Evolutionary conservation across 306 rosid genomes (phyloP).

Genomic region (Cyamopsis tetragonoloba): DNA sequence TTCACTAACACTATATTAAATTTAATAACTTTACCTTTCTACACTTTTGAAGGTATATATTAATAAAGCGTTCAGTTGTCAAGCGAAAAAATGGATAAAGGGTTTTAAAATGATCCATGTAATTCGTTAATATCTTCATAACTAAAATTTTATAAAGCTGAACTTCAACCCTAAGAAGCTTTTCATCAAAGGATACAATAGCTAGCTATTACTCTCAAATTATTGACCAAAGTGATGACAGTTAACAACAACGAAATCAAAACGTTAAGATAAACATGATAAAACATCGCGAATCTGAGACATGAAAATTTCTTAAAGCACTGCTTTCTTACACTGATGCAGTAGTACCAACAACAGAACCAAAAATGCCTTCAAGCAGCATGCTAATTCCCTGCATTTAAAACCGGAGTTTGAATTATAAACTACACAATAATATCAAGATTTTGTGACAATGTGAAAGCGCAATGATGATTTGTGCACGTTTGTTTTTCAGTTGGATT

Average conservation of each 20-base stretch:
- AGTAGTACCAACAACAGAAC: conserved; percentile 69
- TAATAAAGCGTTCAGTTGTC: not conserved
- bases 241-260: not conserved
- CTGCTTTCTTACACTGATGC: conserved; percentile 82
- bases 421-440: not conserved
- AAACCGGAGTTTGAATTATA: conserved; percentile 13
- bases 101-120: not conserved
- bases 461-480: too few species aligned
- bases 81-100: not conserved
- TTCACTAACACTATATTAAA: not conserved
- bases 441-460: not conserved
- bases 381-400: conserved; percentile 68
- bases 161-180: not conserved
- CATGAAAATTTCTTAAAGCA: not conserved
- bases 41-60: not conserved
- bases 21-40: too few species aligned
- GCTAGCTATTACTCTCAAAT: not conserved
- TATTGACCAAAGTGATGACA: not conserved
- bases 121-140: not conserved
- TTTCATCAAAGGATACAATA: not conserved
- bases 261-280: not conserved
- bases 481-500: too few species aligned
- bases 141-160: not conserved
- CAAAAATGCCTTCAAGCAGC: conserved; percentile 85
- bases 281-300: not conserved